Conservation (phyloP, 257 asterid species). For the Nicotiana paniculata region DNA sequence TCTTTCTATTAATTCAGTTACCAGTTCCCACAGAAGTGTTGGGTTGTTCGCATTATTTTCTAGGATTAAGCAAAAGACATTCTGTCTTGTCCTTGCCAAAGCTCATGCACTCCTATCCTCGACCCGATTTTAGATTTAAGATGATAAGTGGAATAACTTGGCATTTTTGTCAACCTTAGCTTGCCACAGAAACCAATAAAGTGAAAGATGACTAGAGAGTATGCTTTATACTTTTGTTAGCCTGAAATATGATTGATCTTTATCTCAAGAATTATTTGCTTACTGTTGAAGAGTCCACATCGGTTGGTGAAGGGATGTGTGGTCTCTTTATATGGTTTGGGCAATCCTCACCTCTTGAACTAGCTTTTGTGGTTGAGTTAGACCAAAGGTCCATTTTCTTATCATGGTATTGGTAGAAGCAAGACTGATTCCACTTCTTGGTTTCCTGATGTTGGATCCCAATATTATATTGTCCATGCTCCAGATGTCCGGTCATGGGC, state of each 20-base stretch:
- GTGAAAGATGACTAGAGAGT: background rate
- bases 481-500: too few relatives aligned
- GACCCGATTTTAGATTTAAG: background rate
- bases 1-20: background rate
- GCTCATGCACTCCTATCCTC: background rate
- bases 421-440: too few relatives aligned
- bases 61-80: background rate
- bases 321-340: too few relatives aligned
- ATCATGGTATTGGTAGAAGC: too few relatives aligned
- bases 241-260: background rate
- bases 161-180: background rate
- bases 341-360: too few relatives aligned
- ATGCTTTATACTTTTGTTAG: background rate
- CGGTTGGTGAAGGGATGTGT: too few relatives aligned
- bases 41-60: background rate
- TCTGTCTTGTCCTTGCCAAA: background rate
- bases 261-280: background rate
- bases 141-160: background rate
- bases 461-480: too few relatives aligned
- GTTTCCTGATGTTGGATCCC: too few relatives aligned
- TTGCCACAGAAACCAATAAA: background rate
- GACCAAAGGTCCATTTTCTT: too few relatives aligned
- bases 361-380: too few relatives aligned
- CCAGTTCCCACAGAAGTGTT: background rate
- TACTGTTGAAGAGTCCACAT: too few relatives aligned